phyloP scores from a whole-genome alignment of 1,284 basidiomycete species.

The Irpex sp. region DNA sequence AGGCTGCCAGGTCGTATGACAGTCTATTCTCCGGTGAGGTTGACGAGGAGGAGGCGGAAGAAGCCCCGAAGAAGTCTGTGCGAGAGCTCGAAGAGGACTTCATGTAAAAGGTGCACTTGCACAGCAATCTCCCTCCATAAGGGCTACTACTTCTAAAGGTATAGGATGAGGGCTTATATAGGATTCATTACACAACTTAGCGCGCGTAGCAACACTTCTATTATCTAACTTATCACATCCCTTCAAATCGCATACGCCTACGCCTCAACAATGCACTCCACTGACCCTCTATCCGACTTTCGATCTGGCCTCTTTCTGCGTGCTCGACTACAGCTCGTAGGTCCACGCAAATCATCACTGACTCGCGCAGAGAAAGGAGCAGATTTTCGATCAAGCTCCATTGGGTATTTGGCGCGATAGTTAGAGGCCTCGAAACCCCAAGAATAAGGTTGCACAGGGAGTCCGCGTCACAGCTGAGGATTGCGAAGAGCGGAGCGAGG shows the following conservation, averaged over 20 bases:
- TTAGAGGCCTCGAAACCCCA: not conserved
- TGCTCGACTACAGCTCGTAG: not conserved
- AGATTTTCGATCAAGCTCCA: not conserved
- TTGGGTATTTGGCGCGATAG: not conserved
- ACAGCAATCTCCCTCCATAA: not conserved
- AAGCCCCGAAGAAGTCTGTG: constrained; percentile 46
- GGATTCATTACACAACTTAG: too few species aligned
- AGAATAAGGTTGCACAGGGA: not conserved
- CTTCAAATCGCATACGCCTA: not conserved
- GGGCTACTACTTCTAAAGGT: not conserved
- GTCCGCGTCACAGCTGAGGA: not conserved
- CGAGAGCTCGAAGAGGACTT: constrained; percentile 60
- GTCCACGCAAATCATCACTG: not conserved
- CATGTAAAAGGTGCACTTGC: constrained; percentile 23
- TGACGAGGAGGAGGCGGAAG: constrained; percentile 40
- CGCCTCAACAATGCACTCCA: not conserved
- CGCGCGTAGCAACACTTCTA: not conserved
- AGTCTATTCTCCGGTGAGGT: constrained; percentile 47
- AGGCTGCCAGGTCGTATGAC: constrained; percentile 76
- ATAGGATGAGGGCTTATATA: not conserved
- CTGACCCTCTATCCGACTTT: not conserved
- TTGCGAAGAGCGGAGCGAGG: not conserved
- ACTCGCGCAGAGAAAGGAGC: not conserved
- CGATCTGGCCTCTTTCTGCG: not conserved
- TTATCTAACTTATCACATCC: not conserved